Evolutionary conservation across 257 asterid species (phyloP).

Genomic region (Nicotiana tomentosiformis): DNA sequence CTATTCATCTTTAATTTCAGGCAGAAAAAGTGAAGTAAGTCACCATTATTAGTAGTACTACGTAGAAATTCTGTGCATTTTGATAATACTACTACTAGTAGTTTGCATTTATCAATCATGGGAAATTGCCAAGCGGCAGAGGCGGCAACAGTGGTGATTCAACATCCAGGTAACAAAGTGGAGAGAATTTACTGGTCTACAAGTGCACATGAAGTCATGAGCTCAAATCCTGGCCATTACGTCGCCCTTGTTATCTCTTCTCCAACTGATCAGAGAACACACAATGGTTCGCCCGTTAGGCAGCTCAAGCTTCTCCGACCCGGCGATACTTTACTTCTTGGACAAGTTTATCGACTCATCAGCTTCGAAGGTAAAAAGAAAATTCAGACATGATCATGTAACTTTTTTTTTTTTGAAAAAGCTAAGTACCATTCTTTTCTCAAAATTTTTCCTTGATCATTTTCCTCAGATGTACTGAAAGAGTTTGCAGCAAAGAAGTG

Average conservation of each 20-base stretch:
- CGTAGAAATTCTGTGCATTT: background rate
- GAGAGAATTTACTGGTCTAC: slow-evolving; percentile 73
- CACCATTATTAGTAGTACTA: background rate
- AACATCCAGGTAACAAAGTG: slow-evolving; percentile 56
- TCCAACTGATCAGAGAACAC: slow-evolving; percentile 28
- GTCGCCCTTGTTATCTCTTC: slow-evolving; percentile 56
- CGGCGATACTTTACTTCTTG: slow-evolving; percentile 59
- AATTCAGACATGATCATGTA: background rate
- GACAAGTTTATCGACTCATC: slow-evolving; percentile 76
- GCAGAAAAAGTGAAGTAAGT: background rate
- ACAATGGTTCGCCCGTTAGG: slow-evolving; percentile 40
- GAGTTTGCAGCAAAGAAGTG: slow-evolving; percentile 63
- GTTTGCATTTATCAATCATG: slow-evolving; percentile 19
- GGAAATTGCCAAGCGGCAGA: slow-evolving; percentile 96
- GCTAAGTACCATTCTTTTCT: background rate
- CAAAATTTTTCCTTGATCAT: background rate
- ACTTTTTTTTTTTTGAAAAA: background rate
- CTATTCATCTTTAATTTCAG: background rate
- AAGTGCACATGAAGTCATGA: slow-evolving; percentile 65
- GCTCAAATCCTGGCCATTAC: slow-evolving; percentile 73
- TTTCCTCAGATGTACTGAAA: slow-evolving; percentile 48
- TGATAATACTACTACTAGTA: background rate
- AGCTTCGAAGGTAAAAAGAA: slow-evolving; percentile 58
- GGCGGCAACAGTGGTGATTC: slow-evolving; percentile 75
- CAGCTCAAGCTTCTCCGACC: slow-evolving; percentile 84